Percentiles rank a stretch among this genome's conserved stretches.
Conservation (phyloP, 1,284 basidiomycete genomes). For the Fomitiporia mediterranea region DNA sequence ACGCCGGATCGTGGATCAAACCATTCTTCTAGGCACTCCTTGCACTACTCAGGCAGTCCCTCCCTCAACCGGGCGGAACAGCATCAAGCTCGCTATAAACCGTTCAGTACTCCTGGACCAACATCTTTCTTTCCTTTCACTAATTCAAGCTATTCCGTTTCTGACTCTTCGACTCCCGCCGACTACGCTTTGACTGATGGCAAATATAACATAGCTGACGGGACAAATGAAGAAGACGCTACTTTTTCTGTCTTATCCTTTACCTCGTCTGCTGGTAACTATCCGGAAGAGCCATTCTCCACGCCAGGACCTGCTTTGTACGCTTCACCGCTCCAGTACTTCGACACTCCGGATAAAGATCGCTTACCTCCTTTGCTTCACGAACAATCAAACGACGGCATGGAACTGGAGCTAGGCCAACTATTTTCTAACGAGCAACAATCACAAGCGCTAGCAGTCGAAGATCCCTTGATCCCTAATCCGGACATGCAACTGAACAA, state of each 20-base stretch:
- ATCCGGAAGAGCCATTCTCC: not conserved
- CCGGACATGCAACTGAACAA: too few relatives aligned
- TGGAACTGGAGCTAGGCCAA: too few relatives aligned
- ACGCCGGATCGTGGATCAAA: not conserved
- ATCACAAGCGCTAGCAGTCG: too few relatives aligned
- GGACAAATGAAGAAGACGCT: not conserved
- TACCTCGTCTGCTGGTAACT: not conserved
- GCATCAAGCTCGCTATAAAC: slow-evolving; percentile 1
- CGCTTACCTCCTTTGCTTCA: slow-evolving; percentile 37
- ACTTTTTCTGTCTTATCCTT: not conserved
- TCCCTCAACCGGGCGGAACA: not conserved
- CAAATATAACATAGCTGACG: too few relatives aligned
- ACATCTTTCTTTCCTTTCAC: slow-evolving; percentile 9
- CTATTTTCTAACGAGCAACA: too few relatives aligned
- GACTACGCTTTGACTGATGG: too few relatives aligned
- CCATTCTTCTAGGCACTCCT: not conserved
- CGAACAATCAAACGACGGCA: slow-evolving; percentile 24
- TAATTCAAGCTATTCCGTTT: too few relatives aligned
- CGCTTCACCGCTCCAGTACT: slow-evolving; percentile 33
- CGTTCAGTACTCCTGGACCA: slow-evolving; percentile 17
- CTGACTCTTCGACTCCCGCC: slow-evolving; percentile 5
- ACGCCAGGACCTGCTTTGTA: slow-evolving; percentile 11
- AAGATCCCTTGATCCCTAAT: too few relatives aligned
- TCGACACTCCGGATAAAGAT: slow-evolving; percentile 50
- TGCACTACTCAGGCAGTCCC: not conserved